Evolutionary conservation across 129 eudicot genomes (phyloP).

Genomic region (sunflower (Helianthus annuus)): DNA sequence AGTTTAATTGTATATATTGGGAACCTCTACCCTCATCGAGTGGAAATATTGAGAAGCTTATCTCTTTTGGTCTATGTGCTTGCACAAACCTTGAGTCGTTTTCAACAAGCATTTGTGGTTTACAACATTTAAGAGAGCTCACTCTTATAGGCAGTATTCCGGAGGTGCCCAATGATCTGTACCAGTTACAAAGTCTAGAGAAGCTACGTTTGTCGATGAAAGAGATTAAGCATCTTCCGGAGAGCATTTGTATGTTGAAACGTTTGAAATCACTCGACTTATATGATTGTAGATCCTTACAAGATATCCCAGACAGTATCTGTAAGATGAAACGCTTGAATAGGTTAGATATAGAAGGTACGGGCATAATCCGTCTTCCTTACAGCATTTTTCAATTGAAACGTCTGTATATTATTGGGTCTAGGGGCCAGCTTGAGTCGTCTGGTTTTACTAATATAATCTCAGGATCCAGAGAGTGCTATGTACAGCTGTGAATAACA

Average conservation of each 20-base stretch:
- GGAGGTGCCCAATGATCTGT: slow-evolving; percentile 2
- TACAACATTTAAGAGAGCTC: slow-evolving; percentile 13
- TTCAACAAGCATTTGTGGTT: slow-evolving; percentile 12
- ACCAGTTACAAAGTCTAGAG: not conserved
- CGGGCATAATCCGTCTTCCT: no score
- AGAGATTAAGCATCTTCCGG: not conserved
- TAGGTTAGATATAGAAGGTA: no score
- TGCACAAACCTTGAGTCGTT: slow-evolving; percentile 9
- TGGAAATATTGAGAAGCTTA: slow-evolving; percentile 26
- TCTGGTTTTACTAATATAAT: no score
- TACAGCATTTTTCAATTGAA: no score
- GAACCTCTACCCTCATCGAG: not conserved
- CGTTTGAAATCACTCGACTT: not conserved
- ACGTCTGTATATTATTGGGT: no score
- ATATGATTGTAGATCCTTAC: not conserved
- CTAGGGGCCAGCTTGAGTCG: no score
- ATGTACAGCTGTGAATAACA: no score
- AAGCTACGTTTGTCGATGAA: not conserved
- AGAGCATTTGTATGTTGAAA: not conserved
- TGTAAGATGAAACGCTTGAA: not conserved
- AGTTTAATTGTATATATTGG: not conserved
- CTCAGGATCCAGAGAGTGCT: no score
- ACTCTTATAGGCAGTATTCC: slow-evolving; percentile 11
- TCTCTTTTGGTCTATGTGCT: slow-evolving; percentile 20
- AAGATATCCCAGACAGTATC: not conserved